Evolutionary conservation across 1,284 basidiomycete species (phyloP).

Genomic region (Mrakiaceae sp.): DNA sequence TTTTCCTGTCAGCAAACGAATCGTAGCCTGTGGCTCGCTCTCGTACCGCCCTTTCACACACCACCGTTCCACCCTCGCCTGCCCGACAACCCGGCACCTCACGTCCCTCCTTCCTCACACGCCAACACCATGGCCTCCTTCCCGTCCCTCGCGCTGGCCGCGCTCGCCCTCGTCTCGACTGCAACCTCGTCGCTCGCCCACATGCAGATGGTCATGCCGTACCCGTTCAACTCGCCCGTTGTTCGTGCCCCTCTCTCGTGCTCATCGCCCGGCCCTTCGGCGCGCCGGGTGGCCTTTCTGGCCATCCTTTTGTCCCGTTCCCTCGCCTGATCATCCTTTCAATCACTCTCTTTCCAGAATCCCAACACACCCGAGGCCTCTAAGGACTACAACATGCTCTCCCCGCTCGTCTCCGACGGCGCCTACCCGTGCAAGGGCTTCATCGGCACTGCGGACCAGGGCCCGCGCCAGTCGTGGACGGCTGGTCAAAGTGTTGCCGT

Average conservation of each 20-base stretch:
- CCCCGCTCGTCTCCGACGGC: constrained; percentile 11
- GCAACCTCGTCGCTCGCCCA: neutral
- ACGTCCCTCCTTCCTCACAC: neutral
- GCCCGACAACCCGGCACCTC: neutral
- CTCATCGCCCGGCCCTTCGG: too few relatives aligned
- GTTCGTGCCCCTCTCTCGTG: too few relatives aligned
- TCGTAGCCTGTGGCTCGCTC: too few relatives aligned
- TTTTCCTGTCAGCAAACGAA: too few relatives aligned
- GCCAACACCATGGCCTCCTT: neutral
- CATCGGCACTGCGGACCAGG: constrained; percentile 9
- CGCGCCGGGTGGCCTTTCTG: too few relatives aligned
- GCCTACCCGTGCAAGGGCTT: constrained; percentile 15
- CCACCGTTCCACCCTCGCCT: too few relatives aligned
- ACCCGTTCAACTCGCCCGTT: constrained; percentile 5
- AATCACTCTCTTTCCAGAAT: neutral
- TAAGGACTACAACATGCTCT: constrained; percentile 17
- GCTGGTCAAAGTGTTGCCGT: constrained; percentile 10
- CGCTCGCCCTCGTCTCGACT: constrained; percentile 16
- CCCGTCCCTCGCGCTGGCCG: constrained; percentile 16
- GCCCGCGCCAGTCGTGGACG: constrained; percentile 1
- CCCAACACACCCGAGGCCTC: constrained; percentile 6
- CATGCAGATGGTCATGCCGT: constrained; percentile 4
- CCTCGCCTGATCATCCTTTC: too few relatives aligned
- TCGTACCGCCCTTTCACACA: too few relatives aligned
- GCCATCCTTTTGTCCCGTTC: too few relatives aligned